phyloP scores from a whole-genome alignment of 164 flowering plant genomes.

The Kingdonia uniflora region DNA sequence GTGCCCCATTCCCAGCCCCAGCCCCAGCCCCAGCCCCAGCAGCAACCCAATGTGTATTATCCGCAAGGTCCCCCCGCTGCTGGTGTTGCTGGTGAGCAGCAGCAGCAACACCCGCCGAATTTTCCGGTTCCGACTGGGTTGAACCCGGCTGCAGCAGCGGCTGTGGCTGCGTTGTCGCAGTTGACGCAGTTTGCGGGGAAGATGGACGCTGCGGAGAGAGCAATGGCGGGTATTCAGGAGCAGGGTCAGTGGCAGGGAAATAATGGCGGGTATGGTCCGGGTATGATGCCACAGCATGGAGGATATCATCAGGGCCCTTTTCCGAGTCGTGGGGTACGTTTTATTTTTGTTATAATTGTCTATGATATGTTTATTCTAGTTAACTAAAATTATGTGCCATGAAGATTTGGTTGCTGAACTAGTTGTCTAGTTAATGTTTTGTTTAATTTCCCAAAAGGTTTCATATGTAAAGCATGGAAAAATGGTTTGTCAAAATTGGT shows the following conservation, averaged over 20 bases:
- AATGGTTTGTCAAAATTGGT: too few relatives aligned
- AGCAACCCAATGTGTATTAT: conserved; percentile 13
- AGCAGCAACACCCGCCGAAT: conserved; percentile 11
- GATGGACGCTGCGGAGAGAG: conserved; percentile 33
- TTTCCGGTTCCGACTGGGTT: conserved; percentile 21
- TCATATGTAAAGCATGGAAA: too few relatives aligned
- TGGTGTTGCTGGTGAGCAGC: conserved; percentile 1
- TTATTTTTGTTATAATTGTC: too few relatives aligned
- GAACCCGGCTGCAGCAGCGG: conserved; percentile 36
- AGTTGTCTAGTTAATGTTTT: too few relatives aligned
- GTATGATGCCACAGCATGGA: conserved; percentile 1
- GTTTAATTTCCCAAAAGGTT: too few relatives aligned
- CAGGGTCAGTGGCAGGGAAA: conserved; percentile 8
- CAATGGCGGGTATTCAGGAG: conserved; percentile 19
- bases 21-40: too few relatives aligned
- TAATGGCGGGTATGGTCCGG: conserved; percentile 8
- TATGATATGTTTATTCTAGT: too few relatives aligned
- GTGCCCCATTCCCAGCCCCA: conserved; percentile 14
- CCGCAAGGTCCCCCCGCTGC: conserved; percentile 6
- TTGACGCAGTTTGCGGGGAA: conserved; percentile 29
- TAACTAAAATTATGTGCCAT: too few relatives aligned
- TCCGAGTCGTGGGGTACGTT: conserved; percentile 5
- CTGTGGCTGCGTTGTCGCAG: conserved; percentile 32
- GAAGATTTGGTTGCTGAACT: too few relatives aligned
- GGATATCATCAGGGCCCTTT: conserved; percentile 7